These are phyloP conservation scores for Telfairia occidentalis DNA, from an alignment of 331 rosid genomes.

Conservation along the genomic window DNA sequence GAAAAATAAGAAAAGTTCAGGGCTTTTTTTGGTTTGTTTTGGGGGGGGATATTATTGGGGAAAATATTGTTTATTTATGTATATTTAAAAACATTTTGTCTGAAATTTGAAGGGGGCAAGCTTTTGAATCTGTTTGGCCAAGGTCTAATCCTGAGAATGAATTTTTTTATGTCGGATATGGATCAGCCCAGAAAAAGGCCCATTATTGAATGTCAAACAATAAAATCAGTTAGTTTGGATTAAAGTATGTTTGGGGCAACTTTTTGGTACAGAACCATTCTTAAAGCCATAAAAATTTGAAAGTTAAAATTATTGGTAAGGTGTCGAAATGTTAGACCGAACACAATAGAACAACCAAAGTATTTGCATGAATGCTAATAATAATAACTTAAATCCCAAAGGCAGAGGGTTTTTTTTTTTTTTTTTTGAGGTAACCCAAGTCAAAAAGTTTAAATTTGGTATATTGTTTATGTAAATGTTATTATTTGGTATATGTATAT, in stretches of 20 bases:
- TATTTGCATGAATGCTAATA: background rate
- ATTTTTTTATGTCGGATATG: background rate
- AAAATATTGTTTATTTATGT: background rate
- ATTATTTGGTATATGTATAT: too few relatives aligned
- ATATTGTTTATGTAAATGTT: background rate
- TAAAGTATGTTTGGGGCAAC: background rate
- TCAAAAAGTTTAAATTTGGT: background rate
- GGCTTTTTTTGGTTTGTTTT: background rate
- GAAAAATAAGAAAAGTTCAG: background rate
- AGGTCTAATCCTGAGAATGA: background rate
- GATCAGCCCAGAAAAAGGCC: background rate
- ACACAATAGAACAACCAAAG: background rate
- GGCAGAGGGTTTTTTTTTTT: too few relatives aligned
- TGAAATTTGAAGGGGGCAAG: background rate
- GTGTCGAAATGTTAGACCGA: too few relatives aligned
- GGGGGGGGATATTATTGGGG: background rate
- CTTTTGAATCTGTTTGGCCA: background rate
- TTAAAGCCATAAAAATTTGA: too few relatives aligned
- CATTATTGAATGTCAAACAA: background rate
- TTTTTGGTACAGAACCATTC: too few relatives aligned
- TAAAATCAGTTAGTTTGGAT: background rate
- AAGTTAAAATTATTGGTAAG: too few relatives aligned
- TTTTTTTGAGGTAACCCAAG: too few relatives aligned
- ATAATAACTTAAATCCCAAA: background rate
- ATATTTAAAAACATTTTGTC: background rate